phyloP scores from a whole-genome alignment of 2,329 filamentous ascomycete species.

The Cladophialophora exuberans region DNA sequence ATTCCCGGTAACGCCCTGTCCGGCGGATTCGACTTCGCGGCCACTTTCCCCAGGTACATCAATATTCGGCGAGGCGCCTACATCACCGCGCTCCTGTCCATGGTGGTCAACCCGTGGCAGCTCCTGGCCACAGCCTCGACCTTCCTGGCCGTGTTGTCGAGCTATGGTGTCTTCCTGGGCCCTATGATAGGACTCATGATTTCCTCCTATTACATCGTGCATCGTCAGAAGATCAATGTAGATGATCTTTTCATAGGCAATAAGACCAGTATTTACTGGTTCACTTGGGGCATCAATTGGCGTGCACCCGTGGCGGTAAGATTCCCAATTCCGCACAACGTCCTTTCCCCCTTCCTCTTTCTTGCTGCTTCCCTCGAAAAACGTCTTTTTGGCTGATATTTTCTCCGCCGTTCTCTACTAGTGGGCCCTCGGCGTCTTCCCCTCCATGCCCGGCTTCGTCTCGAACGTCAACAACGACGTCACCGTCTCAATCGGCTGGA shows the following conservation, averaged over 20 bases:
- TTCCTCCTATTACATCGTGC: conserved; percentile 40
- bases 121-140: conserved; percentile 49
- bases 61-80: conserved; percentile 61
- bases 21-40: conserved; percentile 59
- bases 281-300: conserved; percentile 49
- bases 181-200: conserved; percentile 43
- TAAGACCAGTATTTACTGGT: conserved; percentile 48
- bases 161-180: conserved; percentile 46
- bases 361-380: neutral
- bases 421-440: conserved; percentile 43
- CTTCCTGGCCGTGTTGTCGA: conserved; percentile 52
- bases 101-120: conserved; percentile 56
- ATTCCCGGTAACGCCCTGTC: conserved; percentile 54
- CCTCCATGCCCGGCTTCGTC: conserved; percentile 39
- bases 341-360: neutral
- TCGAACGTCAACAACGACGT: conserved; percentile 31
- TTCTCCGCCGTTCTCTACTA: neutral
- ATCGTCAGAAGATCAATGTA: conserved; percentile 45
- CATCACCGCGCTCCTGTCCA: conserved; percentile 49
- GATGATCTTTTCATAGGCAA: conserved; percentile 47
- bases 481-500: conserved; percentile 39
- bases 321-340: neutral
- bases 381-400: neutral
- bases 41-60: conserved; percentile 56
- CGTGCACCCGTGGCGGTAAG: conserved; percentile 39